phyloP scores from a whole-genome alignment of 148 eudicot genomes.

The Simmondsia chinensis region DNA sequence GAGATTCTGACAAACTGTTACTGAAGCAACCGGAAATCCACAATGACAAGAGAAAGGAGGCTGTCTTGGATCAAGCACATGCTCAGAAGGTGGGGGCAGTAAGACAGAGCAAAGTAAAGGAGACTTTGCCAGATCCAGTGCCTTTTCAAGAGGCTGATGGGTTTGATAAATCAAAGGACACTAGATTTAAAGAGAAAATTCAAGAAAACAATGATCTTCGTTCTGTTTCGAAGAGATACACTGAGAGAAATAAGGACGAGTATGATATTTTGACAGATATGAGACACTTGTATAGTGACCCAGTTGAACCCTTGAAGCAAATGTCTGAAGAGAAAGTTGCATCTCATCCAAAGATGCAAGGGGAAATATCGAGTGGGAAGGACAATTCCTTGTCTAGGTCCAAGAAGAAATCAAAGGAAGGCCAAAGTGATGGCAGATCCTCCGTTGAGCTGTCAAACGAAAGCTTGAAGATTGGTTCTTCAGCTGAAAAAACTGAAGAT shows the following conservation, averaged over 20 bases:
- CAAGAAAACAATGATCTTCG: constrained; percentile 7
- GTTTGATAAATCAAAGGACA: too few species aligned
- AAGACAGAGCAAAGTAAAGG: too few species aligned
- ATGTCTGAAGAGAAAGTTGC: constrained; percentile 8
- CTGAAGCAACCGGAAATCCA: constrained; percentile 3
- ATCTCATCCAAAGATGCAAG: constrained; percentile 3
- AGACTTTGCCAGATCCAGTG: too few species aligned
- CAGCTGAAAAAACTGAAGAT: constrained; percentile 6
- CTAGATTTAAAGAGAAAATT: constrained; percentile 8
- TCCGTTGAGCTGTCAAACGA: constrained; percentile 9
- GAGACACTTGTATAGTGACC: constrained; percentile 9
- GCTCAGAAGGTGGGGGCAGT: too few species aligned
- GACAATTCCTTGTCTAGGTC: constrained; percentile 10
- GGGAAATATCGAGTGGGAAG: constrained; percentile 6
- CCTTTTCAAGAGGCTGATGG: too few species aligned
- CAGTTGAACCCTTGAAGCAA: constrained; percentile 7
- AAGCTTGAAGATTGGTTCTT: constrained; percentile 11
- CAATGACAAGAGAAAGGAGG: constrained; percentile 12
- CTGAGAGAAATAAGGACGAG: constrained; percentile 6
- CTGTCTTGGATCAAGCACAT: not conserved
- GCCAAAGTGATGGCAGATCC: constrained; percentile 6
- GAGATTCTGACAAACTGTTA: not conserved
- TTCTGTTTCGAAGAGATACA: constrained; percentile 5
- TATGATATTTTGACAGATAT: not conserved
- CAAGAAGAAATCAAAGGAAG: constrained; percentile 21